Evolutionary conservation across 2,329 filamentous ascomycete species (phyloP).

Genomic region (Aspergillus fructus): DNA sequence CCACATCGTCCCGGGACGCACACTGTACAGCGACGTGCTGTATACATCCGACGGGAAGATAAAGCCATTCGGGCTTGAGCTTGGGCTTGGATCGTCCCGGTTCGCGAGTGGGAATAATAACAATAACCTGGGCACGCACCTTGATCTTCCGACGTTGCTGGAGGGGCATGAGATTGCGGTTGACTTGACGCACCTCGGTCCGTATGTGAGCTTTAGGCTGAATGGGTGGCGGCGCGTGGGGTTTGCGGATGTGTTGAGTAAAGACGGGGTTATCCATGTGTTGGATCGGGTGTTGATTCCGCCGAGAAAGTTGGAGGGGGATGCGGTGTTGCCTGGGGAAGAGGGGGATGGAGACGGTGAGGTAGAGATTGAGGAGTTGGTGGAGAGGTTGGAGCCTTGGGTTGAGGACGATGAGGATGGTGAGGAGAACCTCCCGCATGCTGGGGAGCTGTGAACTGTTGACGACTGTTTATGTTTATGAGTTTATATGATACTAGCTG

Average conservation of each 20-base stretch:
- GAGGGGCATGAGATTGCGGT: conserved; percentile 65
- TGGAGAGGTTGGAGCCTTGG: conserved; percentile 18
- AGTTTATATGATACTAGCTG: too few relatives aligned
- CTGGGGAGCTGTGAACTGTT: conserved; percentile 4
- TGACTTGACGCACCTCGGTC: conserved; percentile 68
- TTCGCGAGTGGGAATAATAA: conserved; percentile 25
- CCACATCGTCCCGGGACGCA: conserved; percentile 71
- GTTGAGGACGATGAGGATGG: conserved; percentile 9
- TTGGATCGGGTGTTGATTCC: conserved; percentile 73
- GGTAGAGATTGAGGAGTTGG: conserved; percentile 23
- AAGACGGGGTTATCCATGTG: conserved; percentile 81
- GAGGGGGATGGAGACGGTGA: conserved; percentile 12
- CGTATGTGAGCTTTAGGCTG: conserved; percentile 69
- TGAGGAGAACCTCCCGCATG: neutral
- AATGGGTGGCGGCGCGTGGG: conserved; percentile 70
- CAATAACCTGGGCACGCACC: conserved; percentile 19
- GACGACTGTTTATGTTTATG: neutral
- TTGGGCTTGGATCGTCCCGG: too few relatives aligned
- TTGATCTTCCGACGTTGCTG: conserved; percentile 71
- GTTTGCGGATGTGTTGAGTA: conserved; percentile 68
- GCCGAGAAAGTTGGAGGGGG: conserved; percentile 51
- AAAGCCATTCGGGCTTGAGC: conserved; percentile 31
- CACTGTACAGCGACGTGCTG: conserved; percentile 71
- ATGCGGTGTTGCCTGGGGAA: conserved; percentile 4
- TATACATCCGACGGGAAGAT: conserved; percentile 59